Conservation (phyloP, 495 filamentous ascomycete species). For the Ascobolus immersus region DNA sequence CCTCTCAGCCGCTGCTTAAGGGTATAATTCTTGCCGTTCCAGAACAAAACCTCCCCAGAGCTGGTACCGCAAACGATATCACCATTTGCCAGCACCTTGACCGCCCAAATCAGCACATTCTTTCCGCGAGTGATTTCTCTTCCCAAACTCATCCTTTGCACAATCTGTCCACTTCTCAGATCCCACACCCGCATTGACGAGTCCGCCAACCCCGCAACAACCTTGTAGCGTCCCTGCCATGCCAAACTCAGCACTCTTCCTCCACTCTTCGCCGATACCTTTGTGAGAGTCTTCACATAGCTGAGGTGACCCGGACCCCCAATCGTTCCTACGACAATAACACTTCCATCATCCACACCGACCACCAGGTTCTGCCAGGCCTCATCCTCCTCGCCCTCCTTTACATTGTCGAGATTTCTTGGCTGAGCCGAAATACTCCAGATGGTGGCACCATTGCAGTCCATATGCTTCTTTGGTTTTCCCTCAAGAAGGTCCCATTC, state of each 20-base stretch:
- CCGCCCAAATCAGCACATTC: conserved; percentile 74
- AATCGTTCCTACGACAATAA: conserved; percentile 58
- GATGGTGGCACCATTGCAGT: conserved; percentile 82
- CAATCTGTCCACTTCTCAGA: conserved; percentile 42
- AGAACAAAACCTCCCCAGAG: conserved; percentile 73
- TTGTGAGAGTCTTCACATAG: conserved; percentile 24
- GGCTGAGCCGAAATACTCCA: conserved; percentile 94
- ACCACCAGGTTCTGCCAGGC: conserved; percentile 51
- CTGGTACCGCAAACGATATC: conserved; percentile 89
- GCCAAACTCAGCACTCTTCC: conserved; percentile 67
- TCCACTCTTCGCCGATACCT: conserved; percentile 53
- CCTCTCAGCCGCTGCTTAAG: conserved; percentile 59
- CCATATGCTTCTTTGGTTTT: conserved; percentile 48
- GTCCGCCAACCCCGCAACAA: conserved; percentile 78
- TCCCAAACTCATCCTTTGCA: conserved; percentile 66
- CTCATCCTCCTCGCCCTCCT: conserved; percentile 7
- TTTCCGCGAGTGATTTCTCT: conserved; percentile 49
- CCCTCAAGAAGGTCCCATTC: conserved; percentile 80
- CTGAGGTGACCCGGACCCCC: conserved; percentile 10
- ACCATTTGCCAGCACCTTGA: conserved; percentile 63
- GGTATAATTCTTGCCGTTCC: conserved; percentile 75
- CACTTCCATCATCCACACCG: conserved; percentile 75
- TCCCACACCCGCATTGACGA: conserved; percentile 78
- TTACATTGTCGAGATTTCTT: conserved; percentile 19
- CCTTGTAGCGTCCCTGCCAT: conserved; percentile 58